These are phyloP conservation scores for Mortierella sp. DNA, from an alignment of 371 early-diverging fungal species.

Conservation along the genomic window DNA sequence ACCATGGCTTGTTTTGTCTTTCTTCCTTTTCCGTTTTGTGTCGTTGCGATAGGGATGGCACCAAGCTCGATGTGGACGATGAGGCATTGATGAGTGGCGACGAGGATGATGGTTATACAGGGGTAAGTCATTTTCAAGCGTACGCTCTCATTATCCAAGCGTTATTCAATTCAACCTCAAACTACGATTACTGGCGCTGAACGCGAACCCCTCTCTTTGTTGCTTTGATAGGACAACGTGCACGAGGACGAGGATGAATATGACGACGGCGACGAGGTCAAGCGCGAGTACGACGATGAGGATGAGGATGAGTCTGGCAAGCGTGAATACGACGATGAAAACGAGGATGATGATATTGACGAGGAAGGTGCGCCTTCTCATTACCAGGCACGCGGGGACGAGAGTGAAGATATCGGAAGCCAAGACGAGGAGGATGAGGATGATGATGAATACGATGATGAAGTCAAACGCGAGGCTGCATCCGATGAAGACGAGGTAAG, in stretches of 20 bases:
- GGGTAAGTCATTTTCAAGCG: conserved; percentile 12
- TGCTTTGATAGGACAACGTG: not conserved
- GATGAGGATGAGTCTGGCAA: conserved; percentile 8
- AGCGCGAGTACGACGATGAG: conserved; percentile 14
- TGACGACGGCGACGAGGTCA: conserved; percentile 9
- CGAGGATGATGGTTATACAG: conserved; percentile 20
- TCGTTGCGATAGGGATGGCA: conserved; percentile 32
- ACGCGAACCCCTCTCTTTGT: not conserved
- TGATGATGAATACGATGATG: conserved; percentile 27
- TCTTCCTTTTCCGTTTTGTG: not conserved
- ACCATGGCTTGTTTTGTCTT: not conserved
- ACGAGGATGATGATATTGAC: not conserved
- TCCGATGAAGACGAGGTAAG: conserved; percentile 30
- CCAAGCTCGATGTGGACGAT: conserved; percentile 24
- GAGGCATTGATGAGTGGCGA: conserved; percentile 26
- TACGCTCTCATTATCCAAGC: too few species aligned
- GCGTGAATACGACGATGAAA: conserved; percentile 13
- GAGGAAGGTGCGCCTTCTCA: not conserved
- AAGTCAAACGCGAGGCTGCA: conserved; percentile 27
- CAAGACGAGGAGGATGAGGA: conserved; percentile 40
- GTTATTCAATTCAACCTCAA: not conserved
- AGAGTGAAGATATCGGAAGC: conserved; percentile 36
- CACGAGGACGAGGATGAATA: conserved; percentile 24
- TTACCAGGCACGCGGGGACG: conserved; percentile 14
- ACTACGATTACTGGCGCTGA: not conserved